A percentile compares a stretch with the other conserved stretches of the same genome.
Conservation (phyloP, 2,329 filamentous ascomycete species). For the Fusarium illudens region DNA sequence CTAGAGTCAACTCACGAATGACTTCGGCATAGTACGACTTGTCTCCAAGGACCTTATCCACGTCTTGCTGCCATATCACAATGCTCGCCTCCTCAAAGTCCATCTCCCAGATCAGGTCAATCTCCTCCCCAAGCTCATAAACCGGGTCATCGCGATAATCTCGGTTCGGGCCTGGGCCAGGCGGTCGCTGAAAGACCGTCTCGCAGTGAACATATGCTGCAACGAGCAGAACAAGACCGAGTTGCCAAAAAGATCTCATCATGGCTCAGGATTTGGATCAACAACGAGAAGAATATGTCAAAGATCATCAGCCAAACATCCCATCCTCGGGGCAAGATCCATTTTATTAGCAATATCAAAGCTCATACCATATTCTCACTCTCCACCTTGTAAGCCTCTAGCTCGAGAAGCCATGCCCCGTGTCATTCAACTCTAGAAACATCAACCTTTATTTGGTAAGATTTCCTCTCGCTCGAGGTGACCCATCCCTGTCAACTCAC, state of each 20-base stretch:
- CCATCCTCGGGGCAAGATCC: neutral
- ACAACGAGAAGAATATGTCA: neutral
- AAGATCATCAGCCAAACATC: neutral
- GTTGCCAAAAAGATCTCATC: neutral
- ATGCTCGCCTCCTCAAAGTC: slow-evolving; percentile 1
- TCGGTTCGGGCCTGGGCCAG: neutral
- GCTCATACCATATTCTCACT: neutral
- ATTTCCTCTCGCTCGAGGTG: neutral
- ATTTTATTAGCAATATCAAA: neutral
- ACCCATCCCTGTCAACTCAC: neutral
- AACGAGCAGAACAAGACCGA: neutral
- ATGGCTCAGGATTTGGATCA: neutral
- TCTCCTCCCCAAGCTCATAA: neutral
- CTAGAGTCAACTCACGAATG: neutral
- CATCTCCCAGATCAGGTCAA: slow-evolving; percentile 5
- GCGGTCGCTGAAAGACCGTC: neutral
- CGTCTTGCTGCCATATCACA: neutral
- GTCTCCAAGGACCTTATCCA: neutral
- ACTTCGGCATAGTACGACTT: neutral
- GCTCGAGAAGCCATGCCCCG: neutral
- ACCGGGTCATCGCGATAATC: slow-evolving; percentile 4
- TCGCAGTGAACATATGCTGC: neutral
- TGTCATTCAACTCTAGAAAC: neutral
- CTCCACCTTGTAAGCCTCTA: neutral
- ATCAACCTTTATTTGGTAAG: neutral